A percentile compares a stretch with the other conserved stretches of the same genome.
Conservation (phyloP, 768 basidiomycete genomes). For the Zangia roseola region DNA sequence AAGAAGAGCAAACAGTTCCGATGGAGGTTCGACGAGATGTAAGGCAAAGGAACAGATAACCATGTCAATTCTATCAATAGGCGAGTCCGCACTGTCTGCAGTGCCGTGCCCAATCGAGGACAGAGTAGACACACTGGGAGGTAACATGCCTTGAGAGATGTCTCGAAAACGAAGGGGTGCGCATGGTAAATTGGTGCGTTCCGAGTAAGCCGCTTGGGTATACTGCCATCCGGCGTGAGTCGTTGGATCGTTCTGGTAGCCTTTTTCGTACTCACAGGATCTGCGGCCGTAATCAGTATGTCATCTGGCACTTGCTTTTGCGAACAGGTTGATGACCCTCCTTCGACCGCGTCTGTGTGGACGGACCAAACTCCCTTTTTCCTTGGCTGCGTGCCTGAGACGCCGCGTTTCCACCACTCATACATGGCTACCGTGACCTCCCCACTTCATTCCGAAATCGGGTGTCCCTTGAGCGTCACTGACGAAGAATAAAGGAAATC, state of each 20-base stretch:
- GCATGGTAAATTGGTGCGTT: conserved; percentile 54
- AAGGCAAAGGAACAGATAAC: conserved; percentile 74
- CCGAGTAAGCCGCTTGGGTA: conserved; percentile 56
- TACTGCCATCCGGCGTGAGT: conserved; percentile 40
- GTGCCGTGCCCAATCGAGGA: conserved; percentile 3
- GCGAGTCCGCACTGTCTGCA: neutral
- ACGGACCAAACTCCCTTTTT: conserved; percentile 10
- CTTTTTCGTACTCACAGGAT: conserved; percentile 28
- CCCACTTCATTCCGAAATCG: conserved; percentile 42
- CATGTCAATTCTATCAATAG: conserved; percentile 46
- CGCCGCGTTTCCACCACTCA: conserved; percentile 58
- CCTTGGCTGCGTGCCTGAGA: conserved; percentile 21
- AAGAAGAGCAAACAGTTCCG: conserved; percentile 62
- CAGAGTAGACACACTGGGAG: conserved; percentile 24
- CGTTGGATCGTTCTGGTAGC: no score
- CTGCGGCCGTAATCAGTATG: conserved; percentile 22
- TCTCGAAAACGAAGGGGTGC: conserved; percentile 60
- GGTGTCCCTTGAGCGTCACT: conserved; percentile 10
- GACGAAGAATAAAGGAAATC: conserved; percentile 16
- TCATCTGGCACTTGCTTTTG: conserved; percentile 13
- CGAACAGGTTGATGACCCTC: neutral
- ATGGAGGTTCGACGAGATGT: conserved; percentile 61
- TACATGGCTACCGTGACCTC: conserved; percentile 59
- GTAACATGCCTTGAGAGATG: conserved; percentile 57
- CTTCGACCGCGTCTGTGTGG: no score